Conservation (phyloP, 352 stramenopile genomes). For the Globisporangium yorkense region DNA sequence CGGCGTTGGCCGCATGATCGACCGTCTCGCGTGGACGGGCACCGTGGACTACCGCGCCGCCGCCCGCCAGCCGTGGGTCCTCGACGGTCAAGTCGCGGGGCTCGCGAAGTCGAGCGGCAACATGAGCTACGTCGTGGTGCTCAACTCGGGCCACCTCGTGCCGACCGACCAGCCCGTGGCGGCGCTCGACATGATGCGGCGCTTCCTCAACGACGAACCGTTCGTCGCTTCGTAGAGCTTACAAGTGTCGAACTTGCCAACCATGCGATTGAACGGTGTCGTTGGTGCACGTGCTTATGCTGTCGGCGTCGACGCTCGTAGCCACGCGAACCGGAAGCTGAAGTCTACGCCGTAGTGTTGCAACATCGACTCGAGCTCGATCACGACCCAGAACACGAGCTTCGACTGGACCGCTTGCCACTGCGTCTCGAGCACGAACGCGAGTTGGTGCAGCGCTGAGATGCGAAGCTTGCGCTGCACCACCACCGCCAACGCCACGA, state of each 20-base stretch:
- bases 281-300: too few species aligned
- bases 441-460: constrained; percentile 12
- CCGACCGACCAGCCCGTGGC: constrained; percentile 64
- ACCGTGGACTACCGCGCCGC: constrained; percentile 62
- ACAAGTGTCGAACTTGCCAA: background rate
- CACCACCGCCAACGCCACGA: constrained; percentile 9
- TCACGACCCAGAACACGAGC: constrained; percentile 16
- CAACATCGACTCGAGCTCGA: background rate
- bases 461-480: constrained; percentile 14
- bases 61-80: constrained; percentile 45
- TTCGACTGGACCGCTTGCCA: constrained; percentile 19
- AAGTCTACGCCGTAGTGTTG: constrained; percentile 11
- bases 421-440: constrained; percentile 22
- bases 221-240: constrained; percentile 15
- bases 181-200: constrained; percentile 76
- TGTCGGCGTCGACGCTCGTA: constrained; percentile 1
- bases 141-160: constrained; percentile 75
- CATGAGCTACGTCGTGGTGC: constrained; percentile 80
- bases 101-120: constrained; percentile 66
- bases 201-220: constrained; percentile 53
- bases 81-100: constrained; percentile 54
- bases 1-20: constrained; percentile 68
- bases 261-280: too few species aligned
- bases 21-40: constrained; percentile 66
- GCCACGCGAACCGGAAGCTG: constrained; percentile 12